Conservation (phyloP, 805 yeast genomes). For the Candida anglica region DNA sequence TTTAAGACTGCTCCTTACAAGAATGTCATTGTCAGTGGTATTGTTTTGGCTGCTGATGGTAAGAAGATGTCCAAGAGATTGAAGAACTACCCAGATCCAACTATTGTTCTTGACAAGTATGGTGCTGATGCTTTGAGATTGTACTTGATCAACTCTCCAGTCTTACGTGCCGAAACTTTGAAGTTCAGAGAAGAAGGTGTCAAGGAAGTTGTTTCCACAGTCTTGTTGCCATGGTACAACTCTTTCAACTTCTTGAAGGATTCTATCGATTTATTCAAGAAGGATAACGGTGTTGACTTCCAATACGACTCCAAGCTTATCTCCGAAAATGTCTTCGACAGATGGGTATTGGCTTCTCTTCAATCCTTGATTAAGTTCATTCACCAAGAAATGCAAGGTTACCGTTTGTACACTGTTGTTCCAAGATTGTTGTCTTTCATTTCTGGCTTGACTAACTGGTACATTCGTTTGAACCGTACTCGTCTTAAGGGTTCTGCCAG, state of each 20-base stretch:
- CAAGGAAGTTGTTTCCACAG: conserved; percentile 94
- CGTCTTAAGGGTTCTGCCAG: conserved; percentile 87
- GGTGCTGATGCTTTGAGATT: conserved; percentile 98
- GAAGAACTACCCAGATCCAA: conserved; percentile 97
- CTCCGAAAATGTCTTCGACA: conserved; percentile 92
- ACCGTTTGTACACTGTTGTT: conserved; percentile 93
- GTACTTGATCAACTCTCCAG: conserved; percentile 96
- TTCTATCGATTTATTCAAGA: conserved; percentile 80
- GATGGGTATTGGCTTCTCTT: conserved; percentile 94
- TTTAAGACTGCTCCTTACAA: conserved; percentile 91
- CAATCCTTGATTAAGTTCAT: conserved; percentile 86
- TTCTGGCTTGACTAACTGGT: conserved; percentile 97
- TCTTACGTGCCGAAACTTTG: conserved; percentile 92
- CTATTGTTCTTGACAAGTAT: conserved; percentile 70
- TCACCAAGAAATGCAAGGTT: conserved; percentile 84
- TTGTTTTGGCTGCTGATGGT: conserved; percentile 96
- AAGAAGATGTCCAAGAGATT: conserved; percentile 98
- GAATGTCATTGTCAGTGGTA: conserved; percentile 94
- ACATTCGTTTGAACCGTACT: conserved; percentile 95
- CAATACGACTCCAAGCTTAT: conserved; percentile 59
- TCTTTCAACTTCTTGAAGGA: conserved; percentile 95
- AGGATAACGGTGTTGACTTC: conserved; percentile 68
- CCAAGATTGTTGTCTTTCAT: conserved; percentile 85
- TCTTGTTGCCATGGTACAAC: conserved; percentile 97
- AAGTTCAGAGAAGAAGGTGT: conserved; percentile 99